Evolutionary conservation across 768 basidiomycete genomes (phyloP), one percentile per base, ranked within the genome.

Genomic region (Lyophyllum atratum): DNA sequence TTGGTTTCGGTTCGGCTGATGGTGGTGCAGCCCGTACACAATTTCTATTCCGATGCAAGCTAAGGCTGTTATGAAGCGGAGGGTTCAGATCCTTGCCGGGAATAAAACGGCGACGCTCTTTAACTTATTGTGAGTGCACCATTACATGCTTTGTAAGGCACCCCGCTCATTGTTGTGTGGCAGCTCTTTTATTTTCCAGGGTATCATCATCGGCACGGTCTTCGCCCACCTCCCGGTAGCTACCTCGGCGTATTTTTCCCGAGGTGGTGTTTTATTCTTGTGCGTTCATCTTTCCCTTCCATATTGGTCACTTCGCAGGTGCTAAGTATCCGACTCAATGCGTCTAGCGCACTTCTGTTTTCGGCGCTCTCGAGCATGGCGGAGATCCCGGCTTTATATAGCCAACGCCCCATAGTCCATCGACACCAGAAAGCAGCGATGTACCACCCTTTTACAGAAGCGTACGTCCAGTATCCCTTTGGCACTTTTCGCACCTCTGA

Each of bases 181-280:
- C 44, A 86, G 85, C 39, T 74, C 80, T 10, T 86, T 84, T 66
- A 62, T 84, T 28, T 73, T 85, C 60, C 78, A 81, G 61, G 74
- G 71, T 25, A 54, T 79, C 8, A 78, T 81, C 61, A 78, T 87
- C 49, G 89, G 89, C 25, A 85, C 83, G 0, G 80, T 89, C 26
- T 93, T 89, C 76, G 75, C 84, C 55, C 74, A 79, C 9, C 71
- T 85, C 31, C 75, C 81, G 0, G 73, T 82, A 15, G 72, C 74
- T 9, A 89, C 90, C 0, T 69, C 75, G 14, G 84, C 82, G 11
- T 87, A 82, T 66, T 92, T 89, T 76, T 85, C 87, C n/a, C 82
- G 91, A 19, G 90, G 89, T 39, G 86, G 90, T 72, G 77, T 88
- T 22, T 74, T 93, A 19, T 92, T 89, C 80, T 90, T 92, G 81